Conservation (phyloP, 768 basidiomycete species). For the Boletus vinaceobasis region DNA sequence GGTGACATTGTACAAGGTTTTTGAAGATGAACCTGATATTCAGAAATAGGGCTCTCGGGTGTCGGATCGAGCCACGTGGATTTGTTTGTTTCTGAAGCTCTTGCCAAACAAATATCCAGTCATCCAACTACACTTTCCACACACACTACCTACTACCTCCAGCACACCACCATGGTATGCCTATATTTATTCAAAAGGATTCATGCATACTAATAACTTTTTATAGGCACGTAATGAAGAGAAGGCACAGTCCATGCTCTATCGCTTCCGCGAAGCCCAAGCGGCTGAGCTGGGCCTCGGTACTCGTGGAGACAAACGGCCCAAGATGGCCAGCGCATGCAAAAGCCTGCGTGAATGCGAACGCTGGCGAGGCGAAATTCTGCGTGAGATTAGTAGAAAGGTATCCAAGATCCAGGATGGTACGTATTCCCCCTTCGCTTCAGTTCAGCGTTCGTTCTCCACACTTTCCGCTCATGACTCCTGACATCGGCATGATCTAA, state of each 20-base stretch:
- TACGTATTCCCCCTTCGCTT: constrained; percentile 35
- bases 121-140: background rate
- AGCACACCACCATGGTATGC: constrained; percentile 16
- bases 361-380: constrained; percentile 92
- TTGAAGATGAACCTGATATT: background rate
- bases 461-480: background rate
- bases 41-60: background rate
- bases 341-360: constrained; percentile 93
- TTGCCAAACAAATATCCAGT: constrained; percentile 21
- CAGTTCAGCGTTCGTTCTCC: background rate
- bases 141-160: background rate
- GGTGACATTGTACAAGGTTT: constrained; percentile 17
- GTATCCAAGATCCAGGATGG: constrained; percentile 98
- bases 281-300: constrained; percentile 93
- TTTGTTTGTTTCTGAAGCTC: constrained; percentile 27
- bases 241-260: constrained; percentile 93
- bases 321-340: constrained; percentile 87
- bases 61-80: constrained; percentile 12
- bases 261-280: constrained; percentile 95
- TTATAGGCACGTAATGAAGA: constrained; percentile 93
- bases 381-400: constrained; percentile 92
- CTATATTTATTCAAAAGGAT: no score
- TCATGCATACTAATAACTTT: background rate
- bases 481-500: background rate
- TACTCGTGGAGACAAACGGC: constrained; percentile 78